Conservation (phyloP, 106 monocot species). For the Dendrobium chrysotoxum region DNA sequence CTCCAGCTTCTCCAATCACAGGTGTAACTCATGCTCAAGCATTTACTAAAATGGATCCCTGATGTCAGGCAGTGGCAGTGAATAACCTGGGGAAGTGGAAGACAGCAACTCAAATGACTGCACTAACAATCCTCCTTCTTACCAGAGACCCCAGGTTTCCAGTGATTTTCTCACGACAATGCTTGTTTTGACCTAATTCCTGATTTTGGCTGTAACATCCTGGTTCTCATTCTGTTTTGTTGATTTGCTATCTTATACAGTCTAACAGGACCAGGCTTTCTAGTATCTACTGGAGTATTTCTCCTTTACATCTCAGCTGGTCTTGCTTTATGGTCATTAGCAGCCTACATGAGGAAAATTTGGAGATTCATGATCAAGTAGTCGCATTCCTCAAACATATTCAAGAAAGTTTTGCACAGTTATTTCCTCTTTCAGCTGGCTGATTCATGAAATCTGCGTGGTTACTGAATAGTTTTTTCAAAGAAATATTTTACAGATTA, state of each 20-base stretch:
- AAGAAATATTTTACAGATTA: not conserved
- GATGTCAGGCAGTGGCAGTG: slow-evolving; percentile 83
- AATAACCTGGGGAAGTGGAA: slow-evolving; percentile 97
- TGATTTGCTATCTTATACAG: slow-evolving; percentile 25
- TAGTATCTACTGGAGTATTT: slow-evolving; percentile 53
- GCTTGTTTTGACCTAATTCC: not conserved
- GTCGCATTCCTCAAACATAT: not conserved
- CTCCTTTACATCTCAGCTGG: slow-evolving; percentile 82
- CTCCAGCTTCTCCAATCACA: not conserved
- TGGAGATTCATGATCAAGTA: slow-evolving; percentile 77
- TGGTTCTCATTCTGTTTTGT: not conserved
- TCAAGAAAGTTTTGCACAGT: not conserved
- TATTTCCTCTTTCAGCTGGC: not conserved
- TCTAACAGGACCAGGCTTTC: slow-evolving; percentile 23
- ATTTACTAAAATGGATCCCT: not conserved
- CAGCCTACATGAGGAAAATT: slow-evolving; percentile 84
- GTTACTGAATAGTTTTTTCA: not conserved
- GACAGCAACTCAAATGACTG: slow-evolving; percentile 84
- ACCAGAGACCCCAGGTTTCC: slow-evolving; percentile 70
- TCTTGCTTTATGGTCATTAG: slow-evolving; percentile 87
- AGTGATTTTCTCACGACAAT: not conserved
- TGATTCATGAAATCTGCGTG: not conserved
- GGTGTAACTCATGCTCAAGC: not conserved
- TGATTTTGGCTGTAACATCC: not conserved
- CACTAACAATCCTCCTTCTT: slow-evolving; percentile 73